These are phyloP conservation scores for Camptophora hylomeconis DNA, from an alignment of 2,329 filamentous ascomycete genomes.

Conservation along the genomic window DNA sequence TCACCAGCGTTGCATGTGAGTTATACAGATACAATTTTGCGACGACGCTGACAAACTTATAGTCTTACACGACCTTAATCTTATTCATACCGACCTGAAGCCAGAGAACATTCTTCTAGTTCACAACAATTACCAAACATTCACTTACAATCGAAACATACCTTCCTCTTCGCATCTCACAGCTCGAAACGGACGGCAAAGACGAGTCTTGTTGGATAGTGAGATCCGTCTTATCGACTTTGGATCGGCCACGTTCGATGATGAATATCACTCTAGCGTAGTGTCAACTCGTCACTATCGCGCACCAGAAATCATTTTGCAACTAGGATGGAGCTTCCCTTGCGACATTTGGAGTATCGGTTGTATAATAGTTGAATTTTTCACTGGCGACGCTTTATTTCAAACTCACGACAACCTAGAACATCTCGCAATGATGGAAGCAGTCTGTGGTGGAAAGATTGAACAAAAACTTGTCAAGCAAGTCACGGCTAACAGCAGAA, in stretches of 20 bases:
- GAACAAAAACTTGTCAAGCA: slow-evolving; percentile 42
- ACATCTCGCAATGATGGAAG: slow-evolving; percentile 58
- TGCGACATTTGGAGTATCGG: slow-evolving; percentile 60
- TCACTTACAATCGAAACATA: slow-evolving; percentile 55
- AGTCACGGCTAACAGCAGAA: slow-evolving; percentile 35
- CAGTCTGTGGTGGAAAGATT: slow-evolving; percentile 43
- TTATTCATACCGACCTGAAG: slow-evolving; percentile 67
- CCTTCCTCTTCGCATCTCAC: slow-evolving; percentile 50
- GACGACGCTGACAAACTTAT: slow-evolving; percentile 17
- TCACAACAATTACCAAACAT: slow-evolving; percentile 52
- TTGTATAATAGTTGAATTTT: slow-evolving; percentile 56
- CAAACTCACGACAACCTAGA: slow-evolving; percentile 57
- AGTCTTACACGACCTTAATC: slow-evolving; percentile 93
- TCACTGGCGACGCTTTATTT: slow-evolving; percentile 54
- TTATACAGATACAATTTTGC: slow-evolving; percentile 17
- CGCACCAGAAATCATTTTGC: slow-evolving; percentile 54
- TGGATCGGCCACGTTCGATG: slow-evolving; percentile 54
- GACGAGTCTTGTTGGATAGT: slow-evolving; percentile 50
- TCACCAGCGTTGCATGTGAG: slow-evolving; percentile 97
- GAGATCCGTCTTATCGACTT: slow-evolving; percentile 57
- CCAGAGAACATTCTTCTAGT: slow-evolving; percentile 56
- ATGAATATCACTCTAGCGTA: slow-evolving; percentile 56
- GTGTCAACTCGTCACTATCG: slow-evolving; percentile 55
- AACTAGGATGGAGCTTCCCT: slow-evolving; percentile 54
- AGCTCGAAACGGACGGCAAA: slow-evolving; percentile 44